Percentiles rank a stretch among this genome's conserved stretches.
Conservation (phyloP, 2,329 filamentous ascomycete genomes). For the Neofusicoccum cordaticola region DNA sequence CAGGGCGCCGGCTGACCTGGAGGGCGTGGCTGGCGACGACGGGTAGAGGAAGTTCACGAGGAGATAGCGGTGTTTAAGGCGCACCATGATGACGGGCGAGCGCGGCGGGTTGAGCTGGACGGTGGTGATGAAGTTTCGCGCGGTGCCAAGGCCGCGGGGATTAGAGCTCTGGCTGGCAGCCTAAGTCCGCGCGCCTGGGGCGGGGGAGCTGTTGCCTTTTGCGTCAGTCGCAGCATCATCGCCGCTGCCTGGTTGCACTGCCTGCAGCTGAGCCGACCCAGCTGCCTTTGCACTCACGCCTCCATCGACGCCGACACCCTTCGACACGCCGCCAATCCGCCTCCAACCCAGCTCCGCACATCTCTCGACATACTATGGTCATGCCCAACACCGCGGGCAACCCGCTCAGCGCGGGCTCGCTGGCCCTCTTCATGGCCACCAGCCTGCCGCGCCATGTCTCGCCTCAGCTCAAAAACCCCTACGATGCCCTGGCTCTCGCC, state of each 20-base stretch:
- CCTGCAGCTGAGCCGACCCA: not conserved
- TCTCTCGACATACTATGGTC: not conserved
- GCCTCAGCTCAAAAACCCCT: slow-evolving; percentile 61
- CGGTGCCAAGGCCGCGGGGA: slow-evolving; percentile 3
- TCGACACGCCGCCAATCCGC: not conserved
- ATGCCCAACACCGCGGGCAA: slow-evolving; percentile 22
- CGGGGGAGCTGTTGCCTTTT: slow-evolving; percentile 5
- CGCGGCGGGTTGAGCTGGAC: not conserved
- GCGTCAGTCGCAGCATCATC: slow-evolving; percentile 9
- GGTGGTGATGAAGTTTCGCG: slow-evolving; percentile 7
- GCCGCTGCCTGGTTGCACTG: not conserved
- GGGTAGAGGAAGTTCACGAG: slow-evolving; percentile 94
- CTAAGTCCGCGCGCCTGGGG: not conserved
- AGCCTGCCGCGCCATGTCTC: slow-evolving; percentile 40
- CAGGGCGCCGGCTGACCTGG: slow-evolving; percentile 34
- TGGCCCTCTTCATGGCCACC: slow-evolving; percentile 43
- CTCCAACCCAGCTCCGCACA: not conserved
- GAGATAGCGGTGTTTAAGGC: slow-evolving; percentile 92
- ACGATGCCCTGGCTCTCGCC: slow-evolving; percentile 81
- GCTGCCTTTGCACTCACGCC: not conserved
- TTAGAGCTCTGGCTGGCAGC: not conserved
- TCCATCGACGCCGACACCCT: not conserved
- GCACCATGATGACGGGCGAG: slow-evolving; percentile 67
- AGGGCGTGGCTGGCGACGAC: slow-evolving; percentile 43
- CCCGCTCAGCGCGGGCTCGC: slow-evolving; percentile 42